Percentiles rank a stretch among this genome's conserved stretches.
Evolutionary conservation across 345 rosid species (phyloP).

Genomic region (Erucastrum elatum): DNA sequence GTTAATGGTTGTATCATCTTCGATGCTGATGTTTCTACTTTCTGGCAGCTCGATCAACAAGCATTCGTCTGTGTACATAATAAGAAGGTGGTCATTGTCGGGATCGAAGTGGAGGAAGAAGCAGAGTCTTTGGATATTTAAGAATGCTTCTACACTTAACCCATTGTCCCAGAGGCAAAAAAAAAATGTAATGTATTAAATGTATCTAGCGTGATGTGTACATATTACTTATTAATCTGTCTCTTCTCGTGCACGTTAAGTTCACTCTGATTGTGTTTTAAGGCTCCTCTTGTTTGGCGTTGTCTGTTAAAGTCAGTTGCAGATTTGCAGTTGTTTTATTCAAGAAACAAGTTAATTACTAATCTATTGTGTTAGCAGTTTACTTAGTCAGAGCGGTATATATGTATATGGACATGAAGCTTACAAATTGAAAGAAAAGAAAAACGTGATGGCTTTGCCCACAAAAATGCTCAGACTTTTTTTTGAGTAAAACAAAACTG

Average conservation of each 20-base stretch:
- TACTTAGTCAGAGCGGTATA: too few relatives aligned
- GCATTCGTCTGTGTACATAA: conserved; percentile 31
- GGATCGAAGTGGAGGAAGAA: conserved; percentile 22
- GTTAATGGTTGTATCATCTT: background rate
- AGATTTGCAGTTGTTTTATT: too few relatives aligned
- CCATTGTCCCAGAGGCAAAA: conserved; percentile 1
- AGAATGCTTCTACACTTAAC: conserved; percentile 6
- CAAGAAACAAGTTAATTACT: too few relatives aligned
- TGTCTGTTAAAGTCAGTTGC: background rate
- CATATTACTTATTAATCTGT: conserved; percentile 22
- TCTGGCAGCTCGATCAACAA: conserved; percentile 14
- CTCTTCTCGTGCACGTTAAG: background rate
- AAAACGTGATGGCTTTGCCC: too few relatives aligned
- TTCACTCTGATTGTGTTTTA: conserved; percentile 1
- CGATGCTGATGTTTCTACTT: conserved; percentile 7
- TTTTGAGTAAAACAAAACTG: background rate
- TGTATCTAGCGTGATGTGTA: conserved; percentile 29
- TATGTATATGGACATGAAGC: too few relatives aligned
- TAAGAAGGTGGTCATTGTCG: conserved; percentile 23
- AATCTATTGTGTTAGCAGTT: too few relatives aligned
- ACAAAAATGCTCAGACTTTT: too few relatives aligned
- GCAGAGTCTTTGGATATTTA: conserved; percentile 14
- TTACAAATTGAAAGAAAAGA: too few relatives aligned
- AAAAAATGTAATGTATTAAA: conserved; percentile 16
- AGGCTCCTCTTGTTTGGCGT: background rate